phyloP scores from a whole-genome alignment of 257 asterid species.

The Echium plantagineum region DNA sequence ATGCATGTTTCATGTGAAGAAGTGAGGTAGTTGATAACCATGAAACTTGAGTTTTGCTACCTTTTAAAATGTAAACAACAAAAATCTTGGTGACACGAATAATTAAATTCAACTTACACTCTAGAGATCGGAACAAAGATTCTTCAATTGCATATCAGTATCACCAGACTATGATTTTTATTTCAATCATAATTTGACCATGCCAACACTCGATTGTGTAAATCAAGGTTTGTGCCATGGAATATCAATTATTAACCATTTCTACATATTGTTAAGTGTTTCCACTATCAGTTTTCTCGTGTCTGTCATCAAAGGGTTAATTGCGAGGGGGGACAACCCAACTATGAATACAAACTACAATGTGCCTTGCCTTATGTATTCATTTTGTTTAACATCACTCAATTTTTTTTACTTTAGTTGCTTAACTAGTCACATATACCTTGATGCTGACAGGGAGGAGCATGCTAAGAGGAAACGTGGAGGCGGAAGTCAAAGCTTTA shows the following conservation, averaged over 20 bases:
- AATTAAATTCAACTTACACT: not conserved
- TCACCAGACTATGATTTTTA: not conserved
- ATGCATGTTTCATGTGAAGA: not conserved
- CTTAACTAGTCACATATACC: conserved; percentile 4
- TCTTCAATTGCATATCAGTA: not conserved
- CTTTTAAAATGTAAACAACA: not conserved
- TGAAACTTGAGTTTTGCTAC: not conserved
- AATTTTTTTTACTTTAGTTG: not conserved
- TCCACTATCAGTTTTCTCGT: no score
- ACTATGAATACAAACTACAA: no score
- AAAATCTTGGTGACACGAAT: not conserved
- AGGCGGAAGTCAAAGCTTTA: conserved; percentile 17
- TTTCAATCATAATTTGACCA: not conserved
- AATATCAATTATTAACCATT: no score
- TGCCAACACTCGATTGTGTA: no score
- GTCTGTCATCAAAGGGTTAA: not conserved
- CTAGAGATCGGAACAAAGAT: not conserved
- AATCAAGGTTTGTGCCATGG: no score
- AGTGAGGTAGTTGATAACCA: not conserved
- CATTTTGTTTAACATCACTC: not conserved
- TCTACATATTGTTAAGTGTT: not conserved
- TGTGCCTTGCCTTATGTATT: not conserved
- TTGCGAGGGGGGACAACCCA: not conserved
- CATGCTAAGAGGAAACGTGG: conserved; percentile 12
- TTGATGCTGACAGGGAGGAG: conserved; percentile 70